Base-by-base conservation (phyloP, 192 early-diverging fungal species). In the Dissophora globulifera region DNA sequence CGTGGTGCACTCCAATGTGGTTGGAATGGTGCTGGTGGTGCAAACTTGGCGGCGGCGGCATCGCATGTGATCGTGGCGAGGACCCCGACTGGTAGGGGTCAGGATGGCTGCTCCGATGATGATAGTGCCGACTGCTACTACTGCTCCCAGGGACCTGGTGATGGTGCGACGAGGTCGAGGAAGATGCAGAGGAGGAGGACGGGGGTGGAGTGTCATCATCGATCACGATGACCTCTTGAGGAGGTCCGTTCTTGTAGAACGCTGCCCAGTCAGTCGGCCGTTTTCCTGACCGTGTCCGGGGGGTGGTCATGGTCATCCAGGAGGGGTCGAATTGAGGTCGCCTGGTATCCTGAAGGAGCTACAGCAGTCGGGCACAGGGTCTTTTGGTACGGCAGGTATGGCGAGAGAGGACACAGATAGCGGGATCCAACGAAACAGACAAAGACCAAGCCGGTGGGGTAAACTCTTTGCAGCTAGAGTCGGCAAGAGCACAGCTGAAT, bases 191-290 rank as follows among this genome's bases (percentile, higher is more conserved):
- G 3, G 70, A 64, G 12, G 56, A 64, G 23, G 62, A 58, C 3
- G 78, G 78, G 1, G 78, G 75, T 0, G 75, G 67, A 11, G 78
- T 59, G 50, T 65, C 62, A 63, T 79, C 78, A n/a, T 79, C 68
- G 38, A 79, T 79, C 23, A 79, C 56, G 41, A 79, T 79, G 56
- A 79, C 57, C 38, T 79, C 78, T 50, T 71, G 62, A 0, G 78
- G 78, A 20, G 33, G 47, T 13, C 68, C 68, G 50, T 79, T 70
- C 51, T 70, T 70, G 57, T 71, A 79, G 50, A 66, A 71, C 23
- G 70, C 68, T 41, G 51, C 25, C 72, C 72, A 76, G 46, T 76
- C 47, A 11, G 56, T 50, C 23, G 43, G 58, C 22, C 63, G 57
- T 49, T 67, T 76, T 29, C 57, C 64, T 25, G 61, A 29, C 51